Base-by-base conservation (phyloP, 78 protist species). In the Dictyostelium citrinum region DNA sequence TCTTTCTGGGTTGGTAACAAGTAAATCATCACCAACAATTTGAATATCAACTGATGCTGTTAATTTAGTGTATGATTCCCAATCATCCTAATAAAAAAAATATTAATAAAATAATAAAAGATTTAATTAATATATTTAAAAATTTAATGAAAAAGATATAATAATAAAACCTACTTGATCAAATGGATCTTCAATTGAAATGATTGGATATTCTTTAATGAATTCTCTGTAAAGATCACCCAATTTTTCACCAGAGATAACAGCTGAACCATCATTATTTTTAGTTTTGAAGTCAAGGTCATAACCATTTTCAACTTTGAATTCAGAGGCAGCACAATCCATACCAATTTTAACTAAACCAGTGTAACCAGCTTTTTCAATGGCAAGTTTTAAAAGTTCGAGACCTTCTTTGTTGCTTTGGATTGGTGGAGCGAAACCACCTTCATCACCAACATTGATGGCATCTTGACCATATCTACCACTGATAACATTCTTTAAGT, bases 371-470 rank as follows among this genome's bases (percentile, higher is more conserved):
- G 99, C 99, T 51, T 60, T 61, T 83, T 94, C 98, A 77, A 99
- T 98, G 85, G 99, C 99, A 70, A 70, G 96, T 3, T 60, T 76
- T 41, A 99, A 74, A 14, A 99, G 90, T 37, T 88, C 92, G 7
- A 99, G 99, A n/a, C 99, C 99, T 82, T 99, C 99, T 71, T 95
- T 70, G 95, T 75, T 91, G 81, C 74, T 84, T 60, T 55, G 91
- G 71, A 98, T 95, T 51, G 90, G 84, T 82, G 99, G 99, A 10
- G 99, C 99, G 82, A 99, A 99, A 90, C 99, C 99, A 49, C 99
- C 99, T 96, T 99, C 99, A 90, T 99, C 99, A 64, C 99, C 99
- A 67, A 99, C 99, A 86, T 97, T 98, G 95, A 82, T 49, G 24
- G 96, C 96, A 71, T 95, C 96, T 51, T 95, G 96, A 70, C 99